Percentiles rank a stretch among this genome's conserved stretches.
These are phyloP conservation scores for Mycena vulgaris DNA, from an alignment of 768 basidiomycete species.

Conservation along the genomic window DNA sequence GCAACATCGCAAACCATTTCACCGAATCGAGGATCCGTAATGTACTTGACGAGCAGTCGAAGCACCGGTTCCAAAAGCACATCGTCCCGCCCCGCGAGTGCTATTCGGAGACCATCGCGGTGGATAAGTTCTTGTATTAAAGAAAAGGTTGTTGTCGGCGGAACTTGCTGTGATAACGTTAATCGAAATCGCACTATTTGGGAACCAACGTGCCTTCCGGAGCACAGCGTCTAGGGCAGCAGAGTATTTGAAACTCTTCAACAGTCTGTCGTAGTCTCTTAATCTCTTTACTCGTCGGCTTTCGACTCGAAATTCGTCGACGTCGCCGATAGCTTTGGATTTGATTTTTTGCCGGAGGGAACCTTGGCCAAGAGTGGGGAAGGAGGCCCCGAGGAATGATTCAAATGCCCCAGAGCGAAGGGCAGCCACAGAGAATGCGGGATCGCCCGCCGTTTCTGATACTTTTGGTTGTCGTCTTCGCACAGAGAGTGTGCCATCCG, in stretches of 20 bases:
- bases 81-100: slow-evolving; percentile 93
- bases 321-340: slow-evolving; percentile 69
- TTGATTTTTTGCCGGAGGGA: slow-evolving; percentile 63
- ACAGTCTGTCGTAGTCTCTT: slow-evolving; percentile 88
- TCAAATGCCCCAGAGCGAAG: slow-evolving; percentile 75
- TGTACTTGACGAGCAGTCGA: slow-evolving; percentile 86
- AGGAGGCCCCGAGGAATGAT: slow-evolving; percentile 71
- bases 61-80: slow-evolving; percentile 93
- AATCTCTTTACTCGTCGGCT: slow-evolving; percentile 78
- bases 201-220: slow-evolving; percentile 70
- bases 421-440: slow-evolving; percentile 52
- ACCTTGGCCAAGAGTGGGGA: slow-evolving; percentile 72
- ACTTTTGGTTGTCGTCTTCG: slow-evolving; percentile 88
- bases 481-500: slow-evolving; percentile 98
- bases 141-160: slow-evolving; percentile 89
- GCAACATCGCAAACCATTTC: slow-evolving; percentile 88
- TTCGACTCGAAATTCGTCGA: slow-evolving; percentile 86
- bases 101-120: slow-evolving; percentile 89
- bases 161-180: slow-evolving; percentile 72
- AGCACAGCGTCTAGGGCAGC: slow-evolving; percentile 95
- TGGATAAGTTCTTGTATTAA: slow-evolving; percentile 94
- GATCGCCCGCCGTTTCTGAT: slow-evolving; percentile 63
- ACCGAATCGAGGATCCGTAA: slow-evolving; percentile 94
- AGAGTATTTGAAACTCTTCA: slow-evolving; percentile 95
- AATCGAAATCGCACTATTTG: slow-evolving; percentile 14